Conservation (phyloP, 148 eudicot species). For the Limonium bicolor region DNA sequence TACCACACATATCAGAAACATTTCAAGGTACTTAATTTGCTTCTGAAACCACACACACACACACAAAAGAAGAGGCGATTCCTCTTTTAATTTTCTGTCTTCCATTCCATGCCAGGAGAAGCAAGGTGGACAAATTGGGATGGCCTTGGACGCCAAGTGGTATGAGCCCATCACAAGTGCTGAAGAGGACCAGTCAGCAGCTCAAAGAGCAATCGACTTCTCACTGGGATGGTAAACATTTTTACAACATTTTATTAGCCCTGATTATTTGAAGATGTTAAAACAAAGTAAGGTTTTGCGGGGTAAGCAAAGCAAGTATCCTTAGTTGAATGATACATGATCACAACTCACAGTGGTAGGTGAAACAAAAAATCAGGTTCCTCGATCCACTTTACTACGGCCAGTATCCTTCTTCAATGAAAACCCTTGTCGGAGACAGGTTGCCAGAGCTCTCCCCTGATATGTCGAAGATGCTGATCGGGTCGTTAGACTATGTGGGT, state of each 20-base stretch:
- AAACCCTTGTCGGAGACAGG: conserved; percentile 9
- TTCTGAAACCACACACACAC: background rate
- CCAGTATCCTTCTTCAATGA: conserved; percentile 19
- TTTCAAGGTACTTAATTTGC: too few relatives aligned
- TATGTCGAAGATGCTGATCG: conserved; percentile 13
- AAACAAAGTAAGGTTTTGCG: background rate
- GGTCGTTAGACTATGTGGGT: conserved; percentile 22
- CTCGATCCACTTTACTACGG: conserved; percentile 27
- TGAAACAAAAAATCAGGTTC: too few relatives aligned
- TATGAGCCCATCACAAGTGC: background rate
- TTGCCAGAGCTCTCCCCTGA: conserved; percentile 16
- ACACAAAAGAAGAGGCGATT: background rate
- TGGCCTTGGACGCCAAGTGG: background rate
- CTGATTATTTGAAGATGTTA: background rate
- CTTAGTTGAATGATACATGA: too few relatives aligned
- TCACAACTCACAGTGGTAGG: too few relatives aligned
- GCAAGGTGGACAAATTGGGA: background rate
- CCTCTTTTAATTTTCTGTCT: background rate
- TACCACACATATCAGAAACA: conserved; percentile 16
- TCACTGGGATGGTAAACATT: background rate
- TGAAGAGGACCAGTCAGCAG: background rate
- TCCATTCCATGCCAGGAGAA: background rate
- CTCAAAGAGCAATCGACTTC: background rate
- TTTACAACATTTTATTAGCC: background rate
- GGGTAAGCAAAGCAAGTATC: too few relatives aligned